phyloP scores from a whole-genome alignment of 208 protist genomes.

The Leishmania guyanensis region DNA sequence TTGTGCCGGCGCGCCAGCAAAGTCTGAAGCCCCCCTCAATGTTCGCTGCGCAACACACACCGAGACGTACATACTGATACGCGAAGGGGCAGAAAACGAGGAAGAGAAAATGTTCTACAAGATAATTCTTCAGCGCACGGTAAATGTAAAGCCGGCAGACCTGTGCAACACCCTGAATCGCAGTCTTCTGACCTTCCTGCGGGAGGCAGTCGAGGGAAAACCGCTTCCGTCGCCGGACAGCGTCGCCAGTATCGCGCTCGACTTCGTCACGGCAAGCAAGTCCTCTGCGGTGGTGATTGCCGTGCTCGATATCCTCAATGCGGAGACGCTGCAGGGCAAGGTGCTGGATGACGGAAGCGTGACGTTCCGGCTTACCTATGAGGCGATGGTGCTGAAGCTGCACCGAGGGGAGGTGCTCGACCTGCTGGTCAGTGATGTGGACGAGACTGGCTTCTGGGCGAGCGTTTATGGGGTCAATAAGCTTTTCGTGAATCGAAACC shows the following conservation, averaged over 20 bases:
- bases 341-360: constrained; percentile 83
- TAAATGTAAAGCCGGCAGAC: constrained; percentile 65
- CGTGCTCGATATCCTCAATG: constrained; percentile 80
- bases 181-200: constrained; percentile 65
- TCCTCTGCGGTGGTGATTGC: constrained; percentile 79
- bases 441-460: constrained; percentile 76
- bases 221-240: constrained; percentile 62
- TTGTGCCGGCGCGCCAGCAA: background rate
- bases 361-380: constrained; percentile 76
- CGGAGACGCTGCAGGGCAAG: constrained; percentile 67
- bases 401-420: constrained; percentile 87
- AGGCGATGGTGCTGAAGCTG: constrained; percentile 83
- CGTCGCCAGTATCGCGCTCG: constrained; percentile 27
- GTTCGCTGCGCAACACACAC: background rate
- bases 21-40: background rate
- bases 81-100: background rate
- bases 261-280: constrained; percentile 47
- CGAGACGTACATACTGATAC: background rate
- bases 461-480: constrained; percentile 74
- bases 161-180: constrained; percentile 71
- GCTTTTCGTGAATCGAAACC: constrained; percentile 74
- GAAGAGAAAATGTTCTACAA: constrained; percentile 79
- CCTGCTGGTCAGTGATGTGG: constrained; percentile 64
- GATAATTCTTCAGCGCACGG: constrained; percentile 67
- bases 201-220: constrained; percentile 74